phyloP scores from a whole-genome alignment of 495 filamentous ascomycete genomes.

The Ramalina peruviana region DNA sequence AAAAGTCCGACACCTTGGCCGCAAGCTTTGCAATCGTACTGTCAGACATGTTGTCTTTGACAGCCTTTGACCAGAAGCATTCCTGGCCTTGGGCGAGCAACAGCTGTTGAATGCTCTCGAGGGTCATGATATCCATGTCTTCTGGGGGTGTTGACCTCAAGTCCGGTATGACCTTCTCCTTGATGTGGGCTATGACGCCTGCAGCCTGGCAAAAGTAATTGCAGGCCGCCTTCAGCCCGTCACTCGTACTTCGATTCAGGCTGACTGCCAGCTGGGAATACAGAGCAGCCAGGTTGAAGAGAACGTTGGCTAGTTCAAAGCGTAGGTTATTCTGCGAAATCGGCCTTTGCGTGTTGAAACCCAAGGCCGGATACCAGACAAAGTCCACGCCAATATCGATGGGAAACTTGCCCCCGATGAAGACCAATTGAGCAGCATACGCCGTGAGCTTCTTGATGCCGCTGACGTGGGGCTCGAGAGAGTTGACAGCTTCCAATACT shows the following conservation, averaged over 20 bases:
- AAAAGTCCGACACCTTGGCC: slow-evolving; percentile 83
- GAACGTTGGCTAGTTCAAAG: slow-evolving; percentile 85
- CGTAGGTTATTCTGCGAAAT: slow-evolving; percentile 83
- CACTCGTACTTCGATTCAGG: slow-evolving; percentile 62
- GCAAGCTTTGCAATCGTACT: slow-evolving; percentile 81
- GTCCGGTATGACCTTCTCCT: slow-evolving; percentile 66
- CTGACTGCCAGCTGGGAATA: slow-evolving; percentile 85
- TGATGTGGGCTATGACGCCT: slow-evolving; percentile 70
- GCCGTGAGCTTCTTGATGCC: slow-evolving; percentile 74
- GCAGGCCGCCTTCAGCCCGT: slow-evolving; percentile 78
- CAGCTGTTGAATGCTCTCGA: slow-evolving; percentile 72
- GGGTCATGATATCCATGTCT: slow-evolving; percentile 83
- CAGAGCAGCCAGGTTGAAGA: slow-evolving; percentile 84
- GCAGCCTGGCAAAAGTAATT: slow-evolving; percentile 86
- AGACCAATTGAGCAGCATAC: slow-evolving; percentile 87
- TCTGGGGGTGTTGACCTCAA: slow-evolving; percentile 76
- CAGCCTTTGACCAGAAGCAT: slow-evolving; percentile 96
- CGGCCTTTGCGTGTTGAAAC: slow-evolving; percentile 72
- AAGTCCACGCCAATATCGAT: slow-evolving; percentile 95
- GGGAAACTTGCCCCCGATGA: slow-evolving; percentile 91
- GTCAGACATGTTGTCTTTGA: slow-evolving; percentile 87
- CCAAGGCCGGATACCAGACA: slow-evolving; percentile 85
- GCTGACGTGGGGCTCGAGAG: slow-evolving; percentile 78
- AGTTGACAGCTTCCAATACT: slow-evolving; percentile 85
- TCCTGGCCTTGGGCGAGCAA: slow-evolving; percentile 88